These are phyloP conservation scores for Suillus spraguei DNA, from an alignment of 768 basidiomycete species.

Conservation along the genomic window DNA sequence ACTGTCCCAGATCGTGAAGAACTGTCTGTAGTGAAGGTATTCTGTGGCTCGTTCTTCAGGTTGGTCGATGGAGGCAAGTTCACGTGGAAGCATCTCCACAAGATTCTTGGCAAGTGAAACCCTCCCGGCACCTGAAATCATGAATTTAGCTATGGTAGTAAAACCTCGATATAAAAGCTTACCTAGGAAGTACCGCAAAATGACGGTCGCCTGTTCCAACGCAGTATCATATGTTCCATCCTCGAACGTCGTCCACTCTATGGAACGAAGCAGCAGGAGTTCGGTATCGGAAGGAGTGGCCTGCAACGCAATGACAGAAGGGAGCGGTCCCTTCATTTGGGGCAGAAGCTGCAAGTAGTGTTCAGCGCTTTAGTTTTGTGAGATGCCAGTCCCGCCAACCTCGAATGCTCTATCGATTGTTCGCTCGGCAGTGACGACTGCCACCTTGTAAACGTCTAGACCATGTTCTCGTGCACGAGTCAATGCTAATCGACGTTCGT, in stretches of 20 bases:
- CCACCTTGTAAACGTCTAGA: constrained; percentile 79
- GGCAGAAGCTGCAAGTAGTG: constrained; percentile 27
- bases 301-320: constrained; percentile 60
- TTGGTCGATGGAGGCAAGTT: constrained; percentile 59
- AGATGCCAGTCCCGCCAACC: constrained; percentile 33
- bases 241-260: constrained; percentile 91
- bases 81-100: constrained; percentile 60
- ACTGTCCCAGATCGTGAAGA: constrained; percentile 75
- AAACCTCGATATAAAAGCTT: constrained; percentile 26
- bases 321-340: constrained; percentile 54
- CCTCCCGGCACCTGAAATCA: constrained; percentile 61
- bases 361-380: too few species aligned
- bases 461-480: constrained; percentile 81
- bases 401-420: constrained; percentile 73
- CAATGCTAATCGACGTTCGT: constrained; percentile 70
- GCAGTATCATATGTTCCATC: constrained; percentile 76
- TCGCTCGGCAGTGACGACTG: constrained; percentile 77
- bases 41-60: constrained; percentile 75
- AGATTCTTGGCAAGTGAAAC: constrained; percentile 66
- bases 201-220: constrained; percentile 83
- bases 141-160: neutral
- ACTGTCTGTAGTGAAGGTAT: constrained; percentile 78
- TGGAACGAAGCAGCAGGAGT: constrained; percentile 72
- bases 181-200: constrained; percentile 91
- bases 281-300: constrained; percentile 60